These are phyloP conservation scores for Dovyalis caffra DNA, from an alignment of 345 rosid species.

Conservation along the genomic window DNA sequence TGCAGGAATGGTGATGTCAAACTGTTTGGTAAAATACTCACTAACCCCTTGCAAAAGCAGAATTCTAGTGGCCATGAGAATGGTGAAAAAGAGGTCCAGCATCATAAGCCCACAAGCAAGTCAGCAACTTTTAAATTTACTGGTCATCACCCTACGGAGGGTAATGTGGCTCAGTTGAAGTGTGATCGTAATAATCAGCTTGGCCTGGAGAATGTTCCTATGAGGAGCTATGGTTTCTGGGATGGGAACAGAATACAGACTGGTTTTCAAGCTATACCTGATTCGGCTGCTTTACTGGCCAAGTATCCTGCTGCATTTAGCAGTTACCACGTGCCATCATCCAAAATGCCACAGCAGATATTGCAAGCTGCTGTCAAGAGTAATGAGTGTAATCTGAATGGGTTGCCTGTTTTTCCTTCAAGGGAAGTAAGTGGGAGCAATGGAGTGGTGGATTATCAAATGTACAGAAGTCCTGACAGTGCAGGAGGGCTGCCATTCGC, in stretches of 20 bases:
- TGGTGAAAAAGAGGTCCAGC: conserved; percentile 37
- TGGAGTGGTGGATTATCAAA: conserved; percentile 46
- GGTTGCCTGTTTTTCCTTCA: conserved; percentile 29
- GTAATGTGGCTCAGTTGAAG: conserved; percentile 33
- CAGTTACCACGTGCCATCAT: conserved; percentile 28
- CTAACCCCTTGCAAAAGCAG: conserved; percentile 35
- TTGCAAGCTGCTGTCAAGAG: conserved; percentile 35
- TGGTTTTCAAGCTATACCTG: conserved; percentile 69
- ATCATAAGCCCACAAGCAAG: conserved; percentile 35
- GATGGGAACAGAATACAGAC: conserved; percentile 80
- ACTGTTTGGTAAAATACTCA: conserved; percentile 80
- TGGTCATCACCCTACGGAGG: conserved; percentile 36
- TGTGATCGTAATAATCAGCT: conserved; percentile 44
- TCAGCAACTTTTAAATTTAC: conserved; percentile 37
- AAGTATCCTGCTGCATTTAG: conserved; percentile 74
- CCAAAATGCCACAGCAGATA: conserved; percentile 43
- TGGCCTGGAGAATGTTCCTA: conserved; percentile 58
- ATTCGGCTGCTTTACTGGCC: conserved; percentile 65
- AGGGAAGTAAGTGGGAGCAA: conserved; percentile 40
- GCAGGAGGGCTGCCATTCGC: conserved; percentile 41
- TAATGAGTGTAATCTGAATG: conserved; percentile 33
- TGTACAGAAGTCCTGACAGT: conserved; percentile 36
- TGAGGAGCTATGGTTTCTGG: conserved; percentile 76
- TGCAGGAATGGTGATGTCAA: conserved; percentile 69
- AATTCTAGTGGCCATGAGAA: conserved; percentile 28